Evolutionary conservation across 495 filamentous ascomycete genomes (phyloP).

Genomic region (Penicillium bovifimosum): DNA sequence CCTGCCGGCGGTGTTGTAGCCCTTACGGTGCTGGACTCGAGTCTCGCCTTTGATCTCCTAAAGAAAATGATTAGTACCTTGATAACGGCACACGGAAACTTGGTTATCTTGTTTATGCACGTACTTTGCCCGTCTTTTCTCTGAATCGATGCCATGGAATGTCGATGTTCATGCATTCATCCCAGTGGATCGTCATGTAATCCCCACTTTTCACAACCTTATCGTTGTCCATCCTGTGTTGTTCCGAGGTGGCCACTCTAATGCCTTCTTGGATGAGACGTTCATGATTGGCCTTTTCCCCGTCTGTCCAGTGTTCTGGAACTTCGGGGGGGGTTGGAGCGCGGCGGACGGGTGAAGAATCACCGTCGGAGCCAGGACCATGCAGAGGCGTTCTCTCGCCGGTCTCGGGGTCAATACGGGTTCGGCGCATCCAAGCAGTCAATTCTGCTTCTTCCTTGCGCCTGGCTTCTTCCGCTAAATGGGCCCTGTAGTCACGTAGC

Average conservation of each 20-base stretch:
- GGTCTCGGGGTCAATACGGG: background rate
- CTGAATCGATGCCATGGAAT: constrained; percentile 7
- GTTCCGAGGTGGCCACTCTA: background rate
- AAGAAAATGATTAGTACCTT: background rate
- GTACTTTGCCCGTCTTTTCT: background rate
- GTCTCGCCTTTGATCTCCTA: background rate
- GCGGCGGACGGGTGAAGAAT: constrained; percentile 1
- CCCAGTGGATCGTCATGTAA: background rate
- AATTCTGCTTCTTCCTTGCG: background rate
- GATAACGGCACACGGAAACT: background rate
- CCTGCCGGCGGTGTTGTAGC: constrained; percentile 54
- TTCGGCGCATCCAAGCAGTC: constrained; percentile 1
- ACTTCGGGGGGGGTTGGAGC: background rate
- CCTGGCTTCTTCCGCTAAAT: background rate
- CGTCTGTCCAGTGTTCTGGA: background rate
- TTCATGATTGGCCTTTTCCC: background rate
- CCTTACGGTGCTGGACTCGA: constrained; percentile 9
- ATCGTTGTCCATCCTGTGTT: background rate
- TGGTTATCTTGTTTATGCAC: constrained; percentile 26
- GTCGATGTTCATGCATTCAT: constrained; percentile 4
- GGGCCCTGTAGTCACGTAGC: background rate
- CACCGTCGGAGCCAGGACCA: background rate
- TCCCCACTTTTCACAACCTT: background rate
- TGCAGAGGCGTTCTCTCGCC: background rate
- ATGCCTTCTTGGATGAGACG: background rate